Percentiles rank a stretch among this genome's conserved stretches.
These are phyloP conservation scores for Phytophthora europaea DNA, from an alignment of 352 stramenopile genomes.

Conservation along the genomic window DNA sequence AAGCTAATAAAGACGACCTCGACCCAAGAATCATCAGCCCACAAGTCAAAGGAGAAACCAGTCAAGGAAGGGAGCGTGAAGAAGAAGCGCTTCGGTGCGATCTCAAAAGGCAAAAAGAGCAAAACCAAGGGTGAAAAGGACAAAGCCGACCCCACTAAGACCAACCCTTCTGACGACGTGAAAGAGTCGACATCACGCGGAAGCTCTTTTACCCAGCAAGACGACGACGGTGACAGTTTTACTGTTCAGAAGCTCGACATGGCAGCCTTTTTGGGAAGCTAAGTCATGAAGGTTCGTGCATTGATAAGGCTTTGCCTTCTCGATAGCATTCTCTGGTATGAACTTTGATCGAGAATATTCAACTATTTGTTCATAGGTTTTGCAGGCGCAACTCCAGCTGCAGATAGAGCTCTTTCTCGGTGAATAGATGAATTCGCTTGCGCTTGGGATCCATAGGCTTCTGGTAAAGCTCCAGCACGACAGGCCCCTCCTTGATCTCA, in stretches of 20 bases:
- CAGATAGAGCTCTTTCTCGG: slow-evolving; percentile 76
- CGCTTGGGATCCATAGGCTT: slow-evolving; percentile 76
- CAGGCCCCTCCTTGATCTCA: slow-evolving; percentile 49
- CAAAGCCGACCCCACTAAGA: slow-evolving; percentile 39
- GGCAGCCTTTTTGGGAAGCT: slow-evolving; percentile 70
- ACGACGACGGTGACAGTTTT: slow-evolving; percentile 61
- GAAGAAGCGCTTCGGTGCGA: slow-evolving; percentile 50
- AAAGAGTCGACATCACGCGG: slow-evolving; percentile 52
- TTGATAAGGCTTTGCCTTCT: background rate
- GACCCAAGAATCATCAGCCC: slow-evolving; percentile 54
- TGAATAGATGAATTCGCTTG: slow-evolving; percentile 80
- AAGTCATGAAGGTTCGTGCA: slow-evolving; percentile 6
- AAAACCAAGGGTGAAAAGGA: slow-evolving; percentile 46
- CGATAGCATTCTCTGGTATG: no score
- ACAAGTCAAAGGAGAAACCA: slow-evolving; percentile 58
- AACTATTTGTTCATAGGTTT: slow-evolving; percentile 25
- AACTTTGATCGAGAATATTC: background rate
- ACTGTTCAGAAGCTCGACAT: slow-evolving; percentile 84
- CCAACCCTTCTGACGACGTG: slow-evolving; percentile 2
- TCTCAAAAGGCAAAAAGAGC: slow-evolving; percentile 50
- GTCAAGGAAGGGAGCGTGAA: slow-evolving; percentile 56
- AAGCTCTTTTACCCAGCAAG: slow-evolving; percentile 49
- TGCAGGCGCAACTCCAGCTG: slow-evolving; percentile 54
- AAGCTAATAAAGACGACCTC: slow-evolving; percentile 78
- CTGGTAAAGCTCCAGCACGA: slow-evolving; percentile 72